Conservation (phyloP, 2,329 filamentous ascomycete species). For the Ustulina deusta region DNA sequence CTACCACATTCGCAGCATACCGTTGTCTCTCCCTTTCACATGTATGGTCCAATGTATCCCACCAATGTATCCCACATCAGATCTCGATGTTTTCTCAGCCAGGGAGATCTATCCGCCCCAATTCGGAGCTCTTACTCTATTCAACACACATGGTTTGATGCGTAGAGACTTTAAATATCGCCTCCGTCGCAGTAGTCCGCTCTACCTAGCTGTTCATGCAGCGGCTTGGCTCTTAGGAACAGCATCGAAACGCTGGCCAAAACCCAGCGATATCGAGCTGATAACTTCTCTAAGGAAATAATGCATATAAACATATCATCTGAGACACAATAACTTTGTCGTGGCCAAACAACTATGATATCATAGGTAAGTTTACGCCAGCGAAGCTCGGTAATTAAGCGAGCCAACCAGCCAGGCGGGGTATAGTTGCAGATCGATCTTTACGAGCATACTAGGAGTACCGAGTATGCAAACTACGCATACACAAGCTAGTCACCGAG, state of each 20-base stretch:
- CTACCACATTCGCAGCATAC: constrained; percentile 9
- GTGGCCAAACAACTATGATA: constrained; percentile 23
- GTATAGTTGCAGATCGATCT: constrained; percentile 15
- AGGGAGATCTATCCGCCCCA: constrained; percentile 5
- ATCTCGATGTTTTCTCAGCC: constrained; percentile 25
- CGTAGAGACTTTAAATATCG: background rate
- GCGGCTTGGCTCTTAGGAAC: constrained; percentile 16
- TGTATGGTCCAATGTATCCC: too few relatives aligned
- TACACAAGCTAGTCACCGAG: constrained; percentile 1
- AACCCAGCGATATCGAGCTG: background rate
- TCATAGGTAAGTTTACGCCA: constrained; percentile 17
- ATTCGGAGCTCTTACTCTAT: background rate
- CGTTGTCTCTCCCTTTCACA: background rate
- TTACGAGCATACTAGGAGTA: background rate
- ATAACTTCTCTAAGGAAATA: background rate
- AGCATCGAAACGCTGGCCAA: constrained; percentile 10
- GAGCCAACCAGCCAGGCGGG: constrained; percentile 9
- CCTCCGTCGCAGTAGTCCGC: background rate
- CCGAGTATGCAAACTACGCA: background rate
- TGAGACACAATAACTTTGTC: background rate
- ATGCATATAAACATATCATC: background rate
- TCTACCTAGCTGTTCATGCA: background rate
- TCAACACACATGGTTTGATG: background rate
- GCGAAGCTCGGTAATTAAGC: constrained; percentile 15
- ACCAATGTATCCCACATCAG: background rate